Evolutionary conservation across 1,284 basidiomycete species (phyloP).

Genomic region (Fistulinella cinereoalba): DNA sequence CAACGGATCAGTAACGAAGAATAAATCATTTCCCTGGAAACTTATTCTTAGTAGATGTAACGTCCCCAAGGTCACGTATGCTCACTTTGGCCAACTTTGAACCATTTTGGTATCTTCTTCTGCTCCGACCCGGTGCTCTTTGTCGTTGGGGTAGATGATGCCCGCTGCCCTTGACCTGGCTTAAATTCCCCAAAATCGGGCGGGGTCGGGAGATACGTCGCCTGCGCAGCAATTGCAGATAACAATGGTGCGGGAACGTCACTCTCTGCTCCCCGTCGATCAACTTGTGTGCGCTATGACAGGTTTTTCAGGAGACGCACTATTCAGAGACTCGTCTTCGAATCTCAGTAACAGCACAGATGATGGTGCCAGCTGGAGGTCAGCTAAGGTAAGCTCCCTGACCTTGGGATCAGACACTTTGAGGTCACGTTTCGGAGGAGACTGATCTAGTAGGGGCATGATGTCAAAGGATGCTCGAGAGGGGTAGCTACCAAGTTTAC

Average conservation of each 20-base stretch:
- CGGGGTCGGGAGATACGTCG: slow-evolving; percentile 61
- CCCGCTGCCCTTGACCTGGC: slow-evolving; percentile 13
- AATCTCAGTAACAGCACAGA: slow-evolving; percentile 78
- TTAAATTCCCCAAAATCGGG: slow-evolving; percentile 32
- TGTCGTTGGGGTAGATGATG: slow-evolving; percentile 25
- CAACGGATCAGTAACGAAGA: neutral
- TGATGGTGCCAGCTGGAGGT: slow-evolving; percentile 77
- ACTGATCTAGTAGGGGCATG: slow-evolving; percentile 56
- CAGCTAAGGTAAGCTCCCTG: slow-evolving; percentile 60
- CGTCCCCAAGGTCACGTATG: slow-evolving; percentile 7
- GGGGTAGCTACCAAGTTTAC: slow-evolving; percentile 25
- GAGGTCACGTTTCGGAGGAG: slow-evolving; percentile 78
- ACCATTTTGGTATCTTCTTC: slow-evolving; percentile 73
- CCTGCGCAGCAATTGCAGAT: slow-evolving; percentile 51
- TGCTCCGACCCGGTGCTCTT: slow-evolving; percentile 28
- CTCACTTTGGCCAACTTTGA: slow-evolving; percentile 58
- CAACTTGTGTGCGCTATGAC: neutral
- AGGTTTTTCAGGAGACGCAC: slow-evolving; percentile 37
- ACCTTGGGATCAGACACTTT: slow-evolving; percentile 73
- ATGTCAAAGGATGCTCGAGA: neutral
- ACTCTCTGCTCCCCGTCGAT: slow-evolving; percentile 39
- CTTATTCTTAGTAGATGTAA: slow-evolving; percentile 6
- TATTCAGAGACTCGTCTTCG: slow-evolving; percentile 66
- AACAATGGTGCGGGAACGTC: slow-evolving; percentile 63
- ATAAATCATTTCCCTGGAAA: slow-evolving; percentile 23